phyloP scores from a whole-genome alignment of 2,329 filamentous ascomycete species.

The Pyrenophora graminea region DNA sequence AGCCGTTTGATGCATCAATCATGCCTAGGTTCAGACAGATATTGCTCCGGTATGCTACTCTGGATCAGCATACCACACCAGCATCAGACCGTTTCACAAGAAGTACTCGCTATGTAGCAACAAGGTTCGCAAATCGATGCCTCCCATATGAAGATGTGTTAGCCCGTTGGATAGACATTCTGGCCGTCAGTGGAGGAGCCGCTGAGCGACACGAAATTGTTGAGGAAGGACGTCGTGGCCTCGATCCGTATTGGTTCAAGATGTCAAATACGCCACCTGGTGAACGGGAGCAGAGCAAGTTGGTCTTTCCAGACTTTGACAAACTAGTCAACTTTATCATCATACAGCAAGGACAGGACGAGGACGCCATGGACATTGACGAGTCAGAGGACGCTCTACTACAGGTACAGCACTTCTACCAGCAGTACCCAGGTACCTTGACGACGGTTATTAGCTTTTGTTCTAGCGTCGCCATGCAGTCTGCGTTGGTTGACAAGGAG shows the following conservation, averaged over 20 bases:
- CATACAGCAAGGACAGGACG: slow-evolving; percentile 39
- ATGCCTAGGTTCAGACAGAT: slow-evolving; percentile 44
- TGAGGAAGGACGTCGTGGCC: slow-evolving; percentile 86
- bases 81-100: slow-evolving; percentile 48
- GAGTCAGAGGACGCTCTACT: slow-evolving; percentile 30
- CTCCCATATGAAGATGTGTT: slow-evolving; percentile 77
- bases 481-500: slow-evolving; percentile 55
- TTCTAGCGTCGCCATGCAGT: slow-evolving; percentile 62
- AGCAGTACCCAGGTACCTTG: slow-evolving; percentile 58
- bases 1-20: slow-evolving; percentile 50
- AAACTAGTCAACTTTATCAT: slow-evolving; percentile 54
- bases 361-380: slow-evolving; percentile 43
- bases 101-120: slow-evolving; percentile 78
- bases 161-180: slow-evolving; percentile 84
- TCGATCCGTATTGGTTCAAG: slow-evolving; percentile 76
- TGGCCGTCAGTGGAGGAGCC: slow-evolving; percentile 70
- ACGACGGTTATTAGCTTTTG: slow-evolving; percentile 72
- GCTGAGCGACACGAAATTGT: slow-evolving; percentile 79
- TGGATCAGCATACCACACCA: slow-evolving; percentile 18
- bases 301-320: slow-evolving; percentile 51
- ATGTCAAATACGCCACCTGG: slow-evolving; percentile 58
- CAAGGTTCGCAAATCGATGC: slow-evolving; percentile 89
- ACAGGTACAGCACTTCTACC: slow-evolving; percentile 37
- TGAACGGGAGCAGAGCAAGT: slow-evolving; percentile 20
- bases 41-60: slow-evolving; percentile 39